Evolutionary conservation across 768 basidiomycete genomes (phyloP).

Genomic region (Tricholoma terreum): DNA sequence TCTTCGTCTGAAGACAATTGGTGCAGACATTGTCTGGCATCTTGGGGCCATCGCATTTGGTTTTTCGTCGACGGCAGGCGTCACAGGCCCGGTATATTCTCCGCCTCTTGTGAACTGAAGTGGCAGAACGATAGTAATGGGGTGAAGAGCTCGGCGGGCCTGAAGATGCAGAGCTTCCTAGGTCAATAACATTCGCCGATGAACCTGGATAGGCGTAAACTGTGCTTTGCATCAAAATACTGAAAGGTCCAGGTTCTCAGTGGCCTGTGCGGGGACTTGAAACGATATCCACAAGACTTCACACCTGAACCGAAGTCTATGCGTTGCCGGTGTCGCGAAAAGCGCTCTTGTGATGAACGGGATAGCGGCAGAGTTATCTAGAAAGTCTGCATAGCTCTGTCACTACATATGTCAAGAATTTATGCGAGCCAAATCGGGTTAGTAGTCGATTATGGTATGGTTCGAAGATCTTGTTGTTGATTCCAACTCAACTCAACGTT

Average conservation of each 20-base stretch:
- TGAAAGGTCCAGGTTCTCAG: background rate
- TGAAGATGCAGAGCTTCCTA: background rate
- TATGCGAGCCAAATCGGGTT: too few relatives aligned
- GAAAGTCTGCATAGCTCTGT: too few relatives aligned
- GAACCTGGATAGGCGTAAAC: conserved; percentile 6
- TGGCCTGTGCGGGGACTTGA: background rate
- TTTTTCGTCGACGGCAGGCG: conserved; percentile 55
- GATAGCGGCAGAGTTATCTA: too few relatives aligned
- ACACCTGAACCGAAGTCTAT: background rate
- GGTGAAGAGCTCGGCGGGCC: background rate
- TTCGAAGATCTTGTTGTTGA: too few relatives aligned
- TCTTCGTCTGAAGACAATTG: conserved; percentile 50
- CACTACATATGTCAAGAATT: too few relatives aligned
- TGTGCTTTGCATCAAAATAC: background rate
- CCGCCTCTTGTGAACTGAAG: conserved; percentile 33
- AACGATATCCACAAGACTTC: background rate
- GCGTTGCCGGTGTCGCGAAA: background rate
- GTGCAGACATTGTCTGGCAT: conserved; percentile 51
- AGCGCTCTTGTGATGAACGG: too few relatives aligned
- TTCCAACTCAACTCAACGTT: too few relatives aligned
- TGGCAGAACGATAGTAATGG: conserved; percentile 1
- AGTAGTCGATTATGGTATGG: too few relatives aligned
- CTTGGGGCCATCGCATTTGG: conserved; percentile 57
- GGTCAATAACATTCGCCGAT: conserved; percentile 5
- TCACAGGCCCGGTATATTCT: conserved; percentile 59